phyloP scores from a whole-genome alignment of 257 asterid genomes.

The Nicotiana otophora region DNA sequence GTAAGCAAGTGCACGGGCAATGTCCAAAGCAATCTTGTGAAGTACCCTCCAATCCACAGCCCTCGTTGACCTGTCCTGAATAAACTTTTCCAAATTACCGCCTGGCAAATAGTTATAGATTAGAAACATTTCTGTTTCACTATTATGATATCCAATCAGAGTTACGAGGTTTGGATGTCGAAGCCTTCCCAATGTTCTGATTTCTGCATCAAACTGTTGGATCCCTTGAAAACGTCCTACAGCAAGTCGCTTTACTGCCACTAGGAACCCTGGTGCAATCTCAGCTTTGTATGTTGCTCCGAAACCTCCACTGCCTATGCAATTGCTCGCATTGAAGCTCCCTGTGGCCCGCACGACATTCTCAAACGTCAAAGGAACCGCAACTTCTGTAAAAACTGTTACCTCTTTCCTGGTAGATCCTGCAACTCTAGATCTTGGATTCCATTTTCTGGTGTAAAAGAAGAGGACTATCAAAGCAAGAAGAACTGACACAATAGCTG shows the following conservation, averaged over 20 bases:
- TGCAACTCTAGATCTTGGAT: conserved; percentile 80
- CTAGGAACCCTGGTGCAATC: conserved; percentile 72
- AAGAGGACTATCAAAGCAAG: conserved; percentile 60
- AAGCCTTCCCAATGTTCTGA: conserved; percentile 72
- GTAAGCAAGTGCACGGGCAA: conserved; percentile 83
- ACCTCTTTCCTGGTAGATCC: conserved; percentile 79
- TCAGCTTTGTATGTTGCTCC: conserved; percentile 97
- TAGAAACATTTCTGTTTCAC: conserved; percentile 86
- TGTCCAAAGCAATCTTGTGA: conserved; percentile 84
- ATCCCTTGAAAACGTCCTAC: conserved; percentile 74
- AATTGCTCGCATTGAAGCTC: conserved; percentile 75
- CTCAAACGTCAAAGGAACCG: conserved; percentile 70
- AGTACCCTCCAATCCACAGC: conserved; percentile 87
- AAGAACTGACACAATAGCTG: conserved; percentile 73
- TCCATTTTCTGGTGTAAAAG: conserved; percentile 71
- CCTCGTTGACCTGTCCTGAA: conserved; percentile 66
- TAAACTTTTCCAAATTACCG: conserved; percentile 78
- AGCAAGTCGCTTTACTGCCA: conserved; percentile 77
- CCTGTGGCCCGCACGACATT: conserved; percentile 78
- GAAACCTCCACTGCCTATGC: conserved; percentile 94
- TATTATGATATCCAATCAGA: conserved; percentile 83
- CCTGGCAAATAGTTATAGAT: conserved; percentile 74
- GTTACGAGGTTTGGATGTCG: conserved; percentile 81
- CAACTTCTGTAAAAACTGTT: conserved; percentile 63
- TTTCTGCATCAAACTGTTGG: conserved; percentile 84